Evolutionary conservation across 2,329 filamentous ascomycete genomes (phyloP), one percentile per base, ranked within the genome.

Genomic region (Xylariomycetidae sp.): DNA sequence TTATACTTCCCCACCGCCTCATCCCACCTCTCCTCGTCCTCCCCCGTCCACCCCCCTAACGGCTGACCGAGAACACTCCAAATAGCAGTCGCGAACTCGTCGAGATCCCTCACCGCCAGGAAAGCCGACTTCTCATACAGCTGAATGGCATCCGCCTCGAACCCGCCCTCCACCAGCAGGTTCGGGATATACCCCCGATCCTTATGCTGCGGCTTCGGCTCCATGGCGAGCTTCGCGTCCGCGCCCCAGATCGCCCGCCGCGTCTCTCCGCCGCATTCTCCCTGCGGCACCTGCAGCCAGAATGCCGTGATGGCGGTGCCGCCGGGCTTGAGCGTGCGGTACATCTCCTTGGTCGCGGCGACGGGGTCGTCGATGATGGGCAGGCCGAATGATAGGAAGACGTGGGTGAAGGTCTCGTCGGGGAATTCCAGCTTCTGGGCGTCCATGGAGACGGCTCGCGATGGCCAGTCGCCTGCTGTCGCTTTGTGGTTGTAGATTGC

Each of bases 1-100:
- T n/a, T n/a, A n/a, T n/a, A n/a, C n/a, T n/a, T n/a, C n/a, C n/a
- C n/a, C n/a, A 45, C 42, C 5, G 41, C 45, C 15, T 15, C 33
- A n/a, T 46, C 40, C 44, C 38, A 45, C 16, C 16, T 38, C 4
- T 45, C 38, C 26, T 47, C 44, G 12, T 47, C 46, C 14, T 45
- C 37, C 19, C 36, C 6, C n/a, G 32, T 39, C 45, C 38, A 48
- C 4, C 45, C 44, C 10, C 44, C 34, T 3, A 15, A 22, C 8
- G 40, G 37, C 16, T 40, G 36, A 19, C 45, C 41, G 10, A 48
- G 42, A 18, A 41, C 29, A n/a, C 30, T 46, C 44, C 41, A 49
- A 18, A 47, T 38, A 6, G 36, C 43, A 5, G 12, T 12, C 13
- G 44, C 44, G 25, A 46, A 41, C 25, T 43, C 36, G 13, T 45